Conservation (phyloP, 257 asterid genomes). For the Thymus quinquecostatus region DNA sequence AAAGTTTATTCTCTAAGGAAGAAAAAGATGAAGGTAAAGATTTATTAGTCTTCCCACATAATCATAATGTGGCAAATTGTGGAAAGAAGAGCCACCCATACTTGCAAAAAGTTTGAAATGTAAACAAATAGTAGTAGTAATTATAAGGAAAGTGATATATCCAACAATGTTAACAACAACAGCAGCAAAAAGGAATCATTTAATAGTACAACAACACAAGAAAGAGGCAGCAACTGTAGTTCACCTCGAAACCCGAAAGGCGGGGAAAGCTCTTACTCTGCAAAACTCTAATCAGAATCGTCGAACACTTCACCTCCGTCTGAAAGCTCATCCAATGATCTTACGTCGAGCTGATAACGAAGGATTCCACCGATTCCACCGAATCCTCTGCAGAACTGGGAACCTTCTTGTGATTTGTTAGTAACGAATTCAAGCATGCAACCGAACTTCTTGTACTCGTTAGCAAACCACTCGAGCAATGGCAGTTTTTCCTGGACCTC, state of each 20-base stretch:
- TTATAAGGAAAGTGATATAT: not conserved
- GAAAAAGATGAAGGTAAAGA: constrained; percentile 19
- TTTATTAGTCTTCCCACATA: constrained; percentile 13
- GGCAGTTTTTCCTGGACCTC: constrained; percentile 45
- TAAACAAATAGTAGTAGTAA: not conserved
- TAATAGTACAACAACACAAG: constrained; percentile 17
- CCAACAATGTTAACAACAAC: not conserved
- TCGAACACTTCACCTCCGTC: constrained; percentile 37
- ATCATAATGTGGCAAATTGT: constrained; percentile 16
- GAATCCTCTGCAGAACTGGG: constrained; percentile 45
- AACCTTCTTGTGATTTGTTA: constrained; percentile 47
- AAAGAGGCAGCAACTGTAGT: not conserved
- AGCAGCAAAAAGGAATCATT: not conserved
- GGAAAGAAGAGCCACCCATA: constrained; percentile 32
- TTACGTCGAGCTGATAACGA: constrained; percentile 42
- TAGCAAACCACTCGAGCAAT: constrained; percentile 49
- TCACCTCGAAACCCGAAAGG: not conserved
- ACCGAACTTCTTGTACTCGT: constrained; percentile 43
- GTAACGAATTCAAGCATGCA: constrained; percentile 46
- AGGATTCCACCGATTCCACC: constrained; percentile 51
- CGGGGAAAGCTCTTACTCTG: too few species aligned
- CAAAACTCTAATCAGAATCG: constrained; percentile 41
- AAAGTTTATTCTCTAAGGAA: constrained; percentile 24
- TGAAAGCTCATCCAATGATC: constrained; percentile 43
- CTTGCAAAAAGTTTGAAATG: not conserved